These are phyloP conservation scores for Fomitiporia mediterranea DNA, from an alignment of 1,284 basidiomycete species.

Conservation along the genomic window DNA sequence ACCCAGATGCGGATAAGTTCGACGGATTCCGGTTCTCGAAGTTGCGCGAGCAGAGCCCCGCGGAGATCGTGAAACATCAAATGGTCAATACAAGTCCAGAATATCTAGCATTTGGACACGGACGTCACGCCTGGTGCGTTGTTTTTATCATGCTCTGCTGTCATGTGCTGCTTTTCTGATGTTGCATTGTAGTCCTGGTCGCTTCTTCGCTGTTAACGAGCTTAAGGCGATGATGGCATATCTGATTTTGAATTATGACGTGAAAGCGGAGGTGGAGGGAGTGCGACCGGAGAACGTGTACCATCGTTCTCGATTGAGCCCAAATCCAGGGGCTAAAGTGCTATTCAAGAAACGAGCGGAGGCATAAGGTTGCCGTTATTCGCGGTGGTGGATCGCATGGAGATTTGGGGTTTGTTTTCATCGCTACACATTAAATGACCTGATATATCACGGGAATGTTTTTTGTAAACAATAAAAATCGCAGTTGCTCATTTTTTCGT, in stretches of 20 bases:
- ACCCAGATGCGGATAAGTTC: slow-evolving; percentile 28
- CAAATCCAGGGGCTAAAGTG: slow-evolving; percentile 21
- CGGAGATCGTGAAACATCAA: slow-evolving; percentile 22
- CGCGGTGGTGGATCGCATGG: background rate
- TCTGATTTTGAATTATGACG: slow-evolving; percentile 41
- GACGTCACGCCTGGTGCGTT: slow-evolving; percentile 30
- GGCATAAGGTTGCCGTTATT: background rate
- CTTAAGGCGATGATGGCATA: slow-evolving; percentile 44
- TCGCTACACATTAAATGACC: too few relatives aligned
- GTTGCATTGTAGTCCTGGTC: slow-evolving; percentile 34
- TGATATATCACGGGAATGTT: background rate
- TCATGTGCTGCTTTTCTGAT: too few relatives aligned
- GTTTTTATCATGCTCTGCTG: too few relatives aligned
- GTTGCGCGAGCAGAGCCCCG: slow-evolving; percentile 28
- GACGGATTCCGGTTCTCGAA: slow-evolving; percentile 36
- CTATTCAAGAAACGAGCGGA: slow-evolving; percentile 19
- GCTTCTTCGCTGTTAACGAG: slow-evolving; percentile 44
- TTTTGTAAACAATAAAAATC: background rate
- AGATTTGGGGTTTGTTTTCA: too few relatives aligned
- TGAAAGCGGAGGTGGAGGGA: slow-evolving; percentile 35
- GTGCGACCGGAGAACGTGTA: slow-evolving; percentile 25
- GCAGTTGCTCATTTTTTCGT: too few relatives aligned
- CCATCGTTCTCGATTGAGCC: slow-evolving; percentile 11
- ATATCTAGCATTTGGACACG: slow-evolving; percentile 31
- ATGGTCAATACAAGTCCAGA: slow-evolving; percentile 25